Base-by-base conservation (phyloP, 2,329 filamentous ascomycete genomes). In the Alternaria atra region DNA sequence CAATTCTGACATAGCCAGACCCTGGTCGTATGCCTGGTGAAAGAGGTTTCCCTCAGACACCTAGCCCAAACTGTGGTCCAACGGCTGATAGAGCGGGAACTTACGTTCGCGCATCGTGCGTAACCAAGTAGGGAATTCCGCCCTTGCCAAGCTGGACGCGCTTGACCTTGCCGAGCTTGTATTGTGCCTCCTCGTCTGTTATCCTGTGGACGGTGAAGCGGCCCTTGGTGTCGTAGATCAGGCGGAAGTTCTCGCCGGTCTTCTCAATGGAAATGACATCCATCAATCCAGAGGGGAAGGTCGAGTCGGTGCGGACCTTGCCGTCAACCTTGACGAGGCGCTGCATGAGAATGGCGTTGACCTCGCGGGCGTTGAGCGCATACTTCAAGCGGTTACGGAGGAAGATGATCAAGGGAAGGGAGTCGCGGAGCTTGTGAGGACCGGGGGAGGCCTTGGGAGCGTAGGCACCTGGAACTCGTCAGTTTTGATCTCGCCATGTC, bases 111-210 rank as follows among this genome's bases (percentile, higher is more conserved):
- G 95, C 95, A 95, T 99, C 95, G 92, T 99, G 95, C 94, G 95
- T 99, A 92, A 99, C 95, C 93, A 98, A 97, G 94, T 97, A 99
- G 96, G 95, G 95, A 90, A 99, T 97, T 88, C 94, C 95, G 86
- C 95, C 96, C 86, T 93, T 94, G 88, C 95, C 95, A 79, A 99
- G 90, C 89, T 99, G 95, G 69, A 99, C 95, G 80, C 94, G 91
- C 92, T 97, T 97, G 87, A 99, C 95, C 90, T 98, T 99, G 89
- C 94, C 94, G 79, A 99, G 89, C 91, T 99, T 99, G 92, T 97
- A 99, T 88, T 95, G 90, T 78, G 94, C 94, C 92, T 99, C 95
- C 88, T 98, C 95, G 76, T 89, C 86, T 84, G 96, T 94, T 86
- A 99, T 98, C 81, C 95, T 92, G 92, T 99, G 95, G 82, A 99